Evolutionary conservation across 306 rosid genomes (phyloP).

Genomic region (Vigna trinervia): DNA sequence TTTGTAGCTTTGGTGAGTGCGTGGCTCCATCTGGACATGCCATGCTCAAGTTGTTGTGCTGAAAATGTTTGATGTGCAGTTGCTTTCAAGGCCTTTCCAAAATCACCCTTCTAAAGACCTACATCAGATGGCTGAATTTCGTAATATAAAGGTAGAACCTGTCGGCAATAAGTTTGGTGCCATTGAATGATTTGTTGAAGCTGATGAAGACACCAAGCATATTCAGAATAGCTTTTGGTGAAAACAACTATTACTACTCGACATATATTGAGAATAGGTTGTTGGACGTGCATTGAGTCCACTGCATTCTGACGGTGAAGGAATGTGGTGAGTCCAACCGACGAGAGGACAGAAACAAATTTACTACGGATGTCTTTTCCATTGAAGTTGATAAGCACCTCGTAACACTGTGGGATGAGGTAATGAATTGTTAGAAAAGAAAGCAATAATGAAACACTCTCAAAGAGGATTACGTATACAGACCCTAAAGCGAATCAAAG

Average conservation of each 20-base stretch:
- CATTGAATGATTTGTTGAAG: conserved; percentile 8
- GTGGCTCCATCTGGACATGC: neutral
- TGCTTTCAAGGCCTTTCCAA: neutral
- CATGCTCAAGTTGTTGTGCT: too few species aligned
- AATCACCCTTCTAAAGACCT: neutral
- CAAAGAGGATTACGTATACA: too few species aligned
- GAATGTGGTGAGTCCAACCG: neutral
- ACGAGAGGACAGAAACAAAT: neutral
- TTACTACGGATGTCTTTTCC: neutral
- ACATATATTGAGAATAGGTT: neutral
- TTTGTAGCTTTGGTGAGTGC: conserved; percentile 5
- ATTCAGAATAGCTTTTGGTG: neutral
- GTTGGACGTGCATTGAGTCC: neutral
- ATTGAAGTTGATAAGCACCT: neutral
- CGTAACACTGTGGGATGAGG: neutral
- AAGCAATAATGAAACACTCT: too few species aligned
- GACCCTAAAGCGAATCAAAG: too few species aligned
- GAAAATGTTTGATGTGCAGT: neutral
- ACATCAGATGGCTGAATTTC: neutral
- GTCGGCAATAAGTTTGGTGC: neutral
- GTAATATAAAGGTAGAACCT: conserved; percentile 12
- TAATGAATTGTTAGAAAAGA: too few species aligned
- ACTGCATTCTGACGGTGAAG: neutral
- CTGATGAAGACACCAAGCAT: neutral
- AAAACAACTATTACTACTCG: neutral